A percentile compares a stretch with the other conserved stretches of the same genome.
phyloP scores from a whole-genome alignment of 2,329 filamentous ascomycete genomes.

The Hypocrella siamensis region DNA sequence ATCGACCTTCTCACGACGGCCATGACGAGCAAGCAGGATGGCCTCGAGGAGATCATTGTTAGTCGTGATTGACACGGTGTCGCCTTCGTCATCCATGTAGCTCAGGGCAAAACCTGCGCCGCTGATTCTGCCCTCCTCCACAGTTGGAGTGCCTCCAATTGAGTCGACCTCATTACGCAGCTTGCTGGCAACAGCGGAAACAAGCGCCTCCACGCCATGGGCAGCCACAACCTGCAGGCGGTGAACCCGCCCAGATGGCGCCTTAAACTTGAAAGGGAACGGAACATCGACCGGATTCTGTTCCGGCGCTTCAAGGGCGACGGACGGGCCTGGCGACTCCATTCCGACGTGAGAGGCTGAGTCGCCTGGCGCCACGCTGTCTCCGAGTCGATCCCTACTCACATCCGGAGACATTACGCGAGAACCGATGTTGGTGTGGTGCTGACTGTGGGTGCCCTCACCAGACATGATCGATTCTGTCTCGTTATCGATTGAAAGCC shows the following conservation, averaged over 20 bases:
- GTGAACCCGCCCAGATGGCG: conserved; percentile 86
- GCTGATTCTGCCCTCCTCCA: conserved; percentile 65
- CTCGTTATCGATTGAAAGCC: conserved; percentile 88
- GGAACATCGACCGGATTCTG: conserved; percentile 54
- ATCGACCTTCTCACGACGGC: conserved; percentile 81
- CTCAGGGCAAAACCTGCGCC: conserved; percentile 76
- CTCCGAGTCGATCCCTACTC: conserved; percentile 51
- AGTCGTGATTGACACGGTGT: conserved; percentile 91
- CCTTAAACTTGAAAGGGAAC: conserved; percentile 99
- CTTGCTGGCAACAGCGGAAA: conserved; percentile 65
- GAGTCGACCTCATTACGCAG: conserved; percentile 69
- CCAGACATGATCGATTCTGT: conserved; percentile 95
- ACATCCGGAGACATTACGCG: conserved; percentile 71
- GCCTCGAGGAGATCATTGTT: conserved; percentile 88
- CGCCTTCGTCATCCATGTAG: conserved; percentile 93
- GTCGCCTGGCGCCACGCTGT: conserved; percentile 83
- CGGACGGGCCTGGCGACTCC: conserved; percentile 58
- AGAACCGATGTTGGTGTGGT: conserved; percentile 46
- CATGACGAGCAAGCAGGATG: conserved; percentile 65
- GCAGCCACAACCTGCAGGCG: conserved; percentile 72
- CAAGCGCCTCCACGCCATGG: conserved; percentile 65
- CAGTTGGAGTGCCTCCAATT: conserved; percentile 65
- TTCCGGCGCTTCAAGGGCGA: conserved; percentile 34
- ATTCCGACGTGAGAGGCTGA: conserved; percentile 85
- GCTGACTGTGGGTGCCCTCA: conserved; percentile 61